These are phyloP conservation scores for Skeletonema menzelii DNA, from an alignment of 108 stramenopile species.

Conservation along the genomic window DNA sequence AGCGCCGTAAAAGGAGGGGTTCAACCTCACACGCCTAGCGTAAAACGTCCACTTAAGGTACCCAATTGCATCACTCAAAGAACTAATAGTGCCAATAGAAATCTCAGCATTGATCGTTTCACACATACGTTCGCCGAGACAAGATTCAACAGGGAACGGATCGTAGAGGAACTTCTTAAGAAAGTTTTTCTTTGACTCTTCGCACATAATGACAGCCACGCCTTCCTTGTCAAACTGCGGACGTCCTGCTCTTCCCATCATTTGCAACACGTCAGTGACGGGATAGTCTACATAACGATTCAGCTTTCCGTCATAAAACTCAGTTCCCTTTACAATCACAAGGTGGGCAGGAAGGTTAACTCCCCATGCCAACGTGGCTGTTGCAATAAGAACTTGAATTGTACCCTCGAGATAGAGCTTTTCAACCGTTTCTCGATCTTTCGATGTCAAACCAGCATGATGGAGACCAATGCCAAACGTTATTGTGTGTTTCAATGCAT, in stretches of 20 bases:
- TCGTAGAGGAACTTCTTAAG: constrained; percentile 96
- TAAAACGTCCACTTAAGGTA: constrained; percentile 98
- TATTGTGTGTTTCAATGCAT: constrained; percentile 90
- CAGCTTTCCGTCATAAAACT: constrained; percentile 96
- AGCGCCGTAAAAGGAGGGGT: constrained; percentile 96
- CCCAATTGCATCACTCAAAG: constrained; percentile 80
- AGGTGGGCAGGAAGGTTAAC: constrained; percentile 80
- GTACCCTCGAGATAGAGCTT: constrained; percentile 85
- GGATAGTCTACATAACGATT: constrained; percentile 97
- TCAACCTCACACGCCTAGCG: constrained; percentile 87
- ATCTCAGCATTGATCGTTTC: constrained; percentile 98
- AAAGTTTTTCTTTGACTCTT: constrained; percentile 96
- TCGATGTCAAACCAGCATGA: constrained; percentile 87
- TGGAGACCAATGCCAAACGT: constrained; percentile 98
- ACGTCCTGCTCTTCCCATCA: constrained; percentile 98
- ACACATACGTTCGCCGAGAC: constrained; percentile 78
- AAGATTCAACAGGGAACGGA: constrained; percentile 99
- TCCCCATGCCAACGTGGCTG: constrained; percentile 93
- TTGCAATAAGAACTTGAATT: constrained; percentile 96
- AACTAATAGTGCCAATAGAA: constrained; percentile 81
- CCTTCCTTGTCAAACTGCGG: constrained; percentile 96
- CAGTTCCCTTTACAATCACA: constrained; percentile 97
- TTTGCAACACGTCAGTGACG: constrained; percentile 98
- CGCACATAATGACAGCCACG: constrained; percentile 93
- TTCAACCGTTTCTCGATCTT: constrained; percentile 86